phyloP scores from a whole-genome alignment of 2,329 filamentous ascomycete genomes.

The Penicillium paneum region DNA sequence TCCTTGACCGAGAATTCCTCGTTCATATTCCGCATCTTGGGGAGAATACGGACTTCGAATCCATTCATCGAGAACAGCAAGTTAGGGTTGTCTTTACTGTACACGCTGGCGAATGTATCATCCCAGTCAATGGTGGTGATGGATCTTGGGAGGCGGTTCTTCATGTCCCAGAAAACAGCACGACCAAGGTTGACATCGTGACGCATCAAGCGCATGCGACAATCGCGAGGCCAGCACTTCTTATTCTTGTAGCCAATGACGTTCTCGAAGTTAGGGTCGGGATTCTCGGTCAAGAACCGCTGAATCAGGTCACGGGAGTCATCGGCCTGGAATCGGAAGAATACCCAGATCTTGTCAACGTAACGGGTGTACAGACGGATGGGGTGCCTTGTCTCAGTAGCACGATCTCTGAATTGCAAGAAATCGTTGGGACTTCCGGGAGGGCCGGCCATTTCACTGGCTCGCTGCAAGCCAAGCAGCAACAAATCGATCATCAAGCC shows the following conservation, averaged over 20 bases:
- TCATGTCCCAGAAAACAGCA: slow-evolving; percentile 98
- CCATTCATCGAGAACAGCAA: slow-evolving; percentile 96
- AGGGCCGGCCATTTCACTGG: slow-evolving; percentile 95
- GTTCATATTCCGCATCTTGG: slow-evolving; percentile 90
- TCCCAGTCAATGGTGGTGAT: slow-evolving; percentile 99
- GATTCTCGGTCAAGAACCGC: slow-evolving; percentile 94
- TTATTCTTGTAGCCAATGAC: slow-evolving; percentile 99
- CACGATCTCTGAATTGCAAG: slow-evolving; percentile 89
- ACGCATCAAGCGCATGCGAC: slow-evolving; percentile 95
- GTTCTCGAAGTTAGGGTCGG: slow-evolving; percentile 98
- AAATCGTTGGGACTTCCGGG: slow-evolving; percentile 96
- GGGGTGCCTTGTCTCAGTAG: slow-evolving; percentile 87
- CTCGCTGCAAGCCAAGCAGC: slow-evolving; percentile 85
- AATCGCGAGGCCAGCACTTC: slow-evolving; percentile 98
- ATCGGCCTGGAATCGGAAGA: slow-evolving; percentile 88
- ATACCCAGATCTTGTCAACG: slow-evolving; percentile 98
- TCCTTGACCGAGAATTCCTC: slow-evolving; percentile 98
- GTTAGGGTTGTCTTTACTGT: slow-evolving; percentile 97
- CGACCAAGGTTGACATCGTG: slow-evolving; percentile 97
- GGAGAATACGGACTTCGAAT: slow-evolving; percentile 93
- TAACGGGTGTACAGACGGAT: slow-evolving; percentile 98
- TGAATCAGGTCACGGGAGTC: slow-evolving; percentile 96
- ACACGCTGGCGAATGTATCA: slow-evolving; percentile 96
- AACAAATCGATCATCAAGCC: slow-evolving; percentile 91
- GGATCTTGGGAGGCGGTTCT: slow-evolving; percentile 90